phyloP scores from a whole-genome alignment of 805 yeast species.

The Saccharomycopsis selenospora region DNA sequence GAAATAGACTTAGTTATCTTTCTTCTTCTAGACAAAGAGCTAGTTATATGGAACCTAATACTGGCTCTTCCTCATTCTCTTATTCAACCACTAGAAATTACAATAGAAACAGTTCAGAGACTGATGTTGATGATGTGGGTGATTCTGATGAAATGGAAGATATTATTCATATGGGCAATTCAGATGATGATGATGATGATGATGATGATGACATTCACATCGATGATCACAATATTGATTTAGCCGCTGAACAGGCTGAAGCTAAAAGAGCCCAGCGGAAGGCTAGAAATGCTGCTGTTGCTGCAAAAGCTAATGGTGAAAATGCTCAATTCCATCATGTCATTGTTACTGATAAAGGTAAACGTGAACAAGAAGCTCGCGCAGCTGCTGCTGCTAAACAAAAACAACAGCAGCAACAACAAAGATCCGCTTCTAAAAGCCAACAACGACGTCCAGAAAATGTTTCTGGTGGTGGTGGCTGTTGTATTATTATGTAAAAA shows the following conservation, averaged over 20 bases:
- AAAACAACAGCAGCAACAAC: conserved; percentile 15
- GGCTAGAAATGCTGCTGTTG: background rate
- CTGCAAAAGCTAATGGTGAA: background rate
- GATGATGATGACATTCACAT: conserved; percentile 1
- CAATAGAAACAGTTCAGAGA: conserved; percentile 7
- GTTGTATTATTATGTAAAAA: conserved; percentile 10
- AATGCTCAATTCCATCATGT: conserved; percentile 14
- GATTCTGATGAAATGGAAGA: conserved; percentile 3
- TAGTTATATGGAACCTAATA: conserved; percentile 10
- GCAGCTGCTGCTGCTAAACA: conserved; percentile 6
- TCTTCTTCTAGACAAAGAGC: conserved; percentile 3
- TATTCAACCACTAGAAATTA: conserved; percentile 7
- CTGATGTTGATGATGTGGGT: conserved; percentile 6
- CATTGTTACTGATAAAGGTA: conserved; percentile 15
- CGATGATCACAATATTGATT: background rate
- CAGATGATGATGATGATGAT: conserved; percentile 10
- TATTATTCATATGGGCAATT: background rate
- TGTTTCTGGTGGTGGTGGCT: conserved; percentile 1
- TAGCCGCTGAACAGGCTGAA: conserved; percentile 1
- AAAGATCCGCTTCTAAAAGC: background rate
- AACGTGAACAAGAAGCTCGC: conserved; percentile 9
- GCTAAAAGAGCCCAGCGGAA: conserved; percentile 1
- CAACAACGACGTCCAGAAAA: background rate
- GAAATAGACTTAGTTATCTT: conserved; percentile 12
- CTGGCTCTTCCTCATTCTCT: conserved; percentile 4